Evolutionary conservation across 768 basidiomycete species (phyloP).

Genomic region (Mycena epipterygia): DNA sequence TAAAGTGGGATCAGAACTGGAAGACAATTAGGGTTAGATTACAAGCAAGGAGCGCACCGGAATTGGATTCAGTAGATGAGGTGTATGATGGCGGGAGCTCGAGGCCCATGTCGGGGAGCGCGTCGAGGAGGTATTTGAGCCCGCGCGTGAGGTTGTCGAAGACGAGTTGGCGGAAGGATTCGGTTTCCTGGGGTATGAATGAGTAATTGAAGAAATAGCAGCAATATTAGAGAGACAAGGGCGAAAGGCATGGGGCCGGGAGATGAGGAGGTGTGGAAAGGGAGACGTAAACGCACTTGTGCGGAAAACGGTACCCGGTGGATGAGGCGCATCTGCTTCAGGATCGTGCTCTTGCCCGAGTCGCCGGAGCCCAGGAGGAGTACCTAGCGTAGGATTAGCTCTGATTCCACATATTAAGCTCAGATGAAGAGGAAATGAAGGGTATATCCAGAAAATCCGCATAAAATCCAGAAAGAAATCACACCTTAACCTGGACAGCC

Average conservation of each 20-base stretch:
- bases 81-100: constrained; percentile 58
- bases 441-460: no score
- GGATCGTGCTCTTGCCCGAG: constrained; percentile 92
- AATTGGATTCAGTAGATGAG: no score
- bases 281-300: constrained; percentile 67
- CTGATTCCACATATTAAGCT: no score
- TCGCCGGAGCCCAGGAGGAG: constrained; percentile 94
- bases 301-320: constrained; percentile 87
- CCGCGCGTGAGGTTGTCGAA: constrained; percentile 94
- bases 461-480: constrained; percentile 1
- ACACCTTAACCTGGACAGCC: constrained; percentile 82
- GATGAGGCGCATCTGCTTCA: constrained; percentile 99
- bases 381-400: constrained; percentile 65
- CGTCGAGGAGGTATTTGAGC: constrained; percentile 84
- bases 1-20: no score
- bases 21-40: no score
- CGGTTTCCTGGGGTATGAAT: constrained; percentile 73
- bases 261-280: not conserved
- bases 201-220: no score
- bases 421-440: no score
- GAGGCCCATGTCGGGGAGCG: constrained; percentile 92
- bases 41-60: no score
- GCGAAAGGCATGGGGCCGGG: not conserved
- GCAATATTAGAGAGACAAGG: no score
- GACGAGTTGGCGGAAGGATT: constrained; percentile 91